These are phyloP conservation scores for Umbelopsis sp. DNA, from an alignment of 192 early-diverging fungal genomes.

Conservation along the genomic window DNA sequence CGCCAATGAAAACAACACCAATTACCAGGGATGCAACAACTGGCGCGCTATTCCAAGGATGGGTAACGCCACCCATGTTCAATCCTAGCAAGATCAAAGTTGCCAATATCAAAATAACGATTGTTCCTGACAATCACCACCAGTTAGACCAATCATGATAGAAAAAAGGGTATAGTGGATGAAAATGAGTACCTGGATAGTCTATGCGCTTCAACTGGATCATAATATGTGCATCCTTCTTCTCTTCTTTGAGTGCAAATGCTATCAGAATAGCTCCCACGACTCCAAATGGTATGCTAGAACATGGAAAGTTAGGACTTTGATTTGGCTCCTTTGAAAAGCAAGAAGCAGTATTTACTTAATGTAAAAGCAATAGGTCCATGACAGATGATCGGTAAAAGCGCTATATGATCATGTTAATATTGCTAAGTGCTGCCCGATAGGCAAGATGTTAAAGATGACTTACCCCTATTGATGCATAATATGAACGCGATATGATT, in stretches of 20 bases:
- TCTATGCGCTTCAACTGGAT: constrained; percentile 73
- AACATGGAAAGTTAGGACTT: background rate
- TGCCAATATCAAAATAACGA: constrained; percentile 43
- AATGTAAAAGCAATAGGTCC: constrained; percentile 64
- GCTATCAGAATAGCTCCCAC: constrained; percentile 63
- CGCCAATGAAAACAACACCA: constrained; percentile 45
- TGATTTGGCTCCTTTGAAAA: background rate
- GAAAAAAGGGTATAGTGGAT: background rate
- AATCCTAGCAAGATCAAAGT: constrained; percentile 71
- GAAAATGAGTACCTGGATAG: constrained; percentile 56
- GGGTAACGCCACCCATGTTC: constrained; percentile 71
- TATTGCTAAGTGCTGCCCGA: background rate
- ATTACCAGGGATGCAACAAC: constrained; percentile 61
- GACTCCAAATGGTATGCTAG: constrained; percentile 79
- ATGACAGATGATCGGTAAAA: constrained; percentile 68
- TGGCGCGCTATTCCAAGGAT: constrained; percentile 67
- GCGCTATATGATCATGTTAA: constrained; percentile 41
- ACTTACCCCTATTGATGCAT: background rate
- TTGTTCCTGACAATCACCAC: background rate
- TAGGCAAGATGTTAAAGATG: background rate
- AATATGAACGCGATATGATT: too few species aligned
- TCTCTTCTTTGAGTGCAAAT: constrained; percentile 68
- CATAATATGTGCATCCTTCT: constrained; percentile 51
- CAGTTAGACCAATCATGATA: background rate
- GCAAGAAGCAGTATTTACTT: constrained; percentile 9